phyloP scores from a whole-genome alignment of 495 filamentous ascomycete genomes.

The Peziza echinospora region DNA sequence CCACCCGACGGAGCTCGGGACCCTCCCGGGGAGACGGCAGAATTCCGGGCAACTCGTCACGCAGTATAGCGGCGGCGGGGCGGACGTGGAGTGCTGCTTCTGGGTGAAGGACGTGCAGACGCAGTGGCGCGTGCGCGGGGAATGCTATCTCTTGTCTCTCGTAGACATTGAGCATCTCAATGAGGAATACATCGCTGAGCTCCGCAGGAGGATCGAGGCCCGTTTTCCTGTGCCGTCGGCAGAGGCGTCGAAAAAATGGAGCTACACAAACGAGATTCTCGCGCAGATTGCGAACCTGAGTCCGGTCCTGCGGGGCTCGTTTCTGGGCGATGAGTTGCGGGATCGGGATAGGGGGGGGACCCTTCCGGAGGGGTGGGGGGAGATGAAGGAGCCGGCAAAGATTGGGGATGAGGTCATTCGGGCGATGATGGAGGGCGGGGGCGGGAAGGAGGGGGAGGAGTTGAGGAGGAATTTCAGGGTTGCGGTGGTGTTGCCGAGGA shows the following conservation, averaged over 20 bases:
- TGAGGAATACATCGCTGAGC: constrained; percentile 4
- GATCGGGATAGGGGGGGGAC: not conserved
- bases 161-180: not conserved
- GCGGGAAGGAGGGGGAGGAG: not conserved
- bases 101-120: constrained; percentile 44
- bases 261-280: constrained; percentile 54
- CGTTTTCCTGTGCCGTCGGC: not conserved
- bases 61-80: not conserved
- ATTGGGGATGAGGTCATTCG: not conserved
- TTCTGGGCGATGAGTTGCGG: constrained; percentile 22
- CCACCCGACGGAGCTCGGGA: not conserved
- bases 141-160: constrained; percentile 37
- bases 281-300: constrained; percentile 72
- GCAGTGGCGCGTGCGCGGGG: constrained; percentile 70
- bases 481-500: not conserved
- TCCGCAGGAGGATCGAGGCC: constrained; percentile 1
- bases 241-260: constrained; percentile 27
- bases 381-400: not conserved
- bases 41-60: not conserved
- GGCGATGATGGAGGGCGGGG: constrained; percentile 3
- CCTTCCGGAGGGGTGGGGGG: not conserved
- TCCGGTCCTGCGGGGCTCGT: constrained; percentile 57
- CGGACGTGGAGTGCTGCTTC: constrained; percentile 55
- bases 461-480: not conserved
- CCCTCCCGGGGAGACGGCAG: not conserved